A percentile compares a stretch with the other conserved stretches of the same genome.
These are phyloP conservation scores for Clathrospora elynae DNA, from an alignment of 2,329 filamentous ascomycete species.

Conservation along the genomic window DNA sequence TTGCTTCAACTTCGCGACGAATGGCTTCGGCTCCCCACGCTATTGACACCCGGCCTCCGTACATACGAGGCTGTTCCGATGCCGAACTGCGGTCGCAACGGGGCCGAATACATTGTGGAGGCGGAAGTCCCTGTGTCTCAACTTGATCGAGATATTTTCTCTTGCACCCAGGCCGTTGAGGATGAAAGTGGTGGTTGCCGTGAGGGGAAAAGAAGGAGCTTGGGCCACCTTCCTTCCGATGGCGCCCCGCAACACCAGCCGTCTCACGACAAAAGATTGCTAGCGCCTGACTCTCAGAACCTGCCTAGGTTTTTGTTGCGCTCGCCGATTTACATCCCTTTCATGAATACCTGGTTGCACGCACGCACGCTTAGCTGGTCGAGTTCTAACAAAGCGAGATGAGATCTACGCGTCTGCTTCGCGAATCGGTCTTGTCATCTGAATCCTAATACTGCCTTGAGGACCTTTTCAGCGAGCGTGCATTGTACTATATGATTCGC, in stretches of 20 bases:
- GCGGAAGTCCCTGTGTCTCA: conserved; percentile 27
- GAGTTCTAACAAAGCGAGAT: too few species aligned
- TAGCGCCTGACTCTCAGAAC: too few species aligned
- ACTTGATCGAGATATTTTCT: conserved; percentile 4
- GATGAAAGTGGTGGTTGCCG: conserved; percentile 16
- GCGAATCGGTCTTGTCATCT: too few species aligned
- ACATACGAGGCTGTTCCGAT: conserved; percentile 20
- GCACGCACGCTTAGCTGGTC: too few species aligned
- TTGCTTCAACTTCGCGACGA: conserved; percentile 20
- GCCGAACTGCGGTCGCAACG: conserved; percentile 27
- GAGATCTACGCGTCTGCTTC: too few species aligned
- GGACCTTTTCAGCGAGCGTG: too few species aligned
- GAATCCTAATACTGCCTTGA: too few species aligned
- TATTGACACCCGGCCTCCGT: conserved; percentile 30
- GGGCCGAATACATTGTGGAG: conserved; percentile 33
- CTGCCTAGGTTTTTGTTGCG: too few species aligned
- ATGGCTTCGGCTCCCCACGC: conserved; percentile 44
- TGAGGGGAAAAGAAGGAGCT: conserved; percentile 13
- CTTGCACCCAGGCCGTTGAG: too few species aligned
- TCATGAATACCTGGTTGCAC: too few species aligned
- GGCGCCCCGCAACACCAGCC: conserved; percentile 7
- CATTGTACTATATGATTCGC: too few species aligned
- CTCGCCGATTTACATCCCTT: too few species aligned
- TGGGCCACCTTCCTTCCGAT: conserved; percentile 6
- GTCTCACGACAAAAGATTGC: background rate